A percentile compares a stretch with the other conserved stretches of the same genome.
Evolutionary conservation across 23 red algal species (phyloP).

Genomic region (Gracilaria caudata): DNA sequence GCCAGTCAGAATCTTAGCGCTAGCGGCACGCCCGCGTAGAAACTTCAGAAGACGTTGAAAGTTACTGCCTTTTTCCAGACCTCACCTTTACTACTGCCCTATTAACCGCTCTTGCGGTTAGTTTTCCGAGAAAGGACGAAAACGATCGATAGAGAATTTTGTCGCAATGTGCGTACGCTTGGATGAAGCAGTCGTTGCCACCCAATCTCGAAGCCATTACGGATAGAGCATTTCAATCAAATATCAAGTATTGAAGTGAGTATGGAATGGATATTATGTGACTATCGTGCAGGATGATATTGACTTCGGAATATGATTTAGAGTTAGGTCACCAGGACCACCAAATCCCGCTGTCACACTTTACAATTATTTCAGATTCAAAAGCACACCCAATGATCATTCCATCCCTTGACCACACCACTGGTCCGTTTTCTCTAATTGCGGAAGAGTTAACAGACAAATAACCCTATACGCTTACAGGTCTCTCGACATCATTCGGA

Average conservation of each 20-base stretch:
- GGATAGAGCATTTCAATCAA: not conserved
- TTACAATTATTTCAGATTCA: conserved; percentile 12
- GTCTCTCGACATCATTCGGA: not conserved
- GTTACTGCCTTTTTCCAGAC: not conserved
- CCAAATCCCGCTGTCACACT: conserved; percentile 5
- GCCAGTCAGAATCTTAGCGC: not conserved
- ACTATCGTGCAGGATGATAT: not conserved
- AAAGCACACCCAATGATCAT: not conserved
- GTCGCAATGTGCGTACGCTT: not conserved
- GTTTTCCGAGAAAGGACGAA: not conserved
- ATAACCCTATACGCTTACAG: not conserved
- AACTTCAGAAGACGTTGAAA: not conserved
- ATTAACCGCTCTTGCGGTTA: not conserved
- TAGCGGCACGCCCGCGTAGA: not conserved
- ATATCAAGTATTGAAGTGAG: not conserved
- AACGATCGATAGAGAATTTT: too few relatives aligned
- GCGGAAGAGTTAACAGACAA: not conserved
- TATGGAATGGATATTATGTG: not conserved
- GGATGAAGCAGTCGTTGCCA: not conserved
- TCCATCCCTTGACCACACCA: not conserved
- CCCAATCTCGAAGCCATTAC: not conserved
- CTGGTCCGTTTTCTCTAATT: not conserved
- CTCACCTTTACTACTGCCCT: not conserved
- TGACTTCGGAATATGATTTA: conserved; percentile 16
- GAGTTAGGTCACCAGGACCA: conserved; percentile 8